These are phyloP conservation scores for Umbelopsis ramanniana DNA, from an alignment of 192 early-diverging fungal genomes.

Conservation along the genomic window DNA sequence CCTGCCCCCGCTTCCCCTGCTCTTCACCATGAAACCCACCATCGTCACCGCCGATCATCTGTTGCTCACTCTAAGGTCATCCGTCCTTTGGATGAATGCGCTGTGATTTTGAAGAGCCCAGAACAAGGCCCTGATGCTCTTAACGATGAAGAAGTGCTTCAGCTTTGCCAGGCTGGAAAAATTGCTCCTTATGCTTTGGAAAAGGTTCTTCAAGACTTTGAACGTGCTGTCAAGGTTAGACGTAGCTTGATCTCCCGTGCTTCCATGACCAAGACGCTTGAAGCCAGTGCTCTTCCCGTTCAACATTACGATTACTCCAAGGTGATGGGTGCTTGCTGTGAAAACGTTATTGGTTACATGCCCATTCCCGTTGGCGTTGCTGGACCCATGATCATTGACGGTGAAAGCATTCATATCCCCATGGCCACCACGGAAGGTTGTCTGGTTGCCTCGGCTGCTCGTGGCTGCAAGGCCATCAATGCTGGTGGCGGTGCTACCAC, in stretches of 20 bases:
- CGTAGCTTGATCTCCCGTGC: conserved; percentile 76
- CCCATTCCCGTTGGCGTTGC: conserved; percentile 93
- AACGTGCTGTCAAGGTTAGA: conserved; percentile 84
- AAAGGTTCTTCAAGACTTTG: conserved; percentile 75
- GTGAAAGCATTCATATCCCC: conserved; percentile 80
- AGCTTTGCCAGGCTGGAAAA: conserved; percentile 71
- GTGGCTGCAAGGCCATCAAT: conserved; percentile 95
- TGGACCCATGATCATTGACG: conserved; percentile 82
- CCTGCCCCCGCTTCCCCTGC: conserved; percentile 22
- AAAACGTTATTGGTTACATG: conserved; percentile 94
- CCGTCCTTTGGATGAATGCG: conserved; percentile 50
- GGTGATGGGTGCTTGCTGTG: conserved; percentile 92
- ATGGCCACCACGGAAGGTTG: conserved; percentile 97
- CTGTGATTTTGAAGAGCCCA: conserved; percentile 47
- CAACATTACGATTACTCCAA: conserved; percentile 88
- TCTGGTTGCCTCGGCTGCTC: conserved; percentile 87
- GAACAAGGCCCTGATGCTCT: conserved; percentile 46
- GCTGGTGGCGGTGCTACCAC: conserved; percentile 85
- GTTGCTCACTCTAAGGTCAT: conserved; percentile 22
- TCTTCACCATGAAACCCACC: background rate
- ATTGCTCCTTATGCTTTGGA: conserved; percentile 90
- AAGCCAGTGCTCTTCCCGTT: conserved; percentile 72
- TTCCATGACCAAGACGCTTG: conserved; percentile 65
- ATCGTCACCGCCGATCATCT: conserved; percentile 5
- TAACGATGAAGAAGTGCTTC: conserved; percentile 77